Base-by-base conservation (phyloP, 768 basidiomycete genomes). In the Lactarius sp. region DNA sequence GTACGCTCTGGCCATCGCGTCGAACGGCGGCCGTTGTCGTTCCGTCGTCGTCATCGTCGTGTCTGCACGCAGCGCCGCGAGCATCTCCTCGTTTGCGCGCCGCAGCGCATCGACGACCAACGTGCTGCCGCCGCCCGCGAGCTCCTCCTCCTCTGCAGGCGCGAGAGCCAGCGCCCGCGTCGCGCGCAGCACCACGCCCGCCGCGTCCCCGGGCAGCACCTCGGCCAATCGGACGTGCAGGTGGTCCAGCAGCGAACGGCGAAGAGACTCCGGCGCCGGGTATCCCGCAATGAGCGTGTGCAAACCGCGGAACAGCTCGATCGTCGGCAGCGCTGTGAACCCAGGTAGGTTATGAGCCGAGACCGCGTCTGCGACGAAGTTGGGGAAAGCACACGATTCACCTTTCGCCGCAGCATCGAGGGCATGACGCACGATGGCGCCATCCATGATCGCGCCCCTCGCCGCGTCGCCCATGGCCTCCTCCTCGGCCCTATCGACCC, bases 381-480 rank as follows among this genome's bases (percentile, higher is more conserved):
- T 14, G 7, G 4, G 6, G 36, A 9, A n/a, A 9, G 13, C 46
- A 47, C 46, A 47, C 47, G 53, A 27, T 27, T 64, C 72, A 87
- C 93, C 89, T 83, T 87, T 79, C 12, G 79, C 82, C 36, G 93
- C 93, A 67, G 81, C 87, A 20, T 79, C 76, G 54, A 94, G 83
- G n/a, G 90, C 90, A 50, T 85, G 80, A 71, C 83, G 85, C 44
- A 91, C 88, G 69, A 93, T 91, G 4, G 82, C 90, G 31, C 92
- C 92, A 56, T 85, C 77, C 80, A 93, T 80, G 71, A 94, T 85
- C 49, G 82, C 81, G 70, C 77, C 78, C 56, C 88, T 79, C 20
- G 88, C 88, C 50, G 78, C 78, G 59, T 81, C 79, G 37, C 77
- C 77, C 53, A 81, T 81, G 44, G 77, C 79, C 16, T 76, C 80